phyloP scores from a whole-genome alignment of 2,329 filamentous ascomycete species.

The Botrytis sinoallii region DNA sequence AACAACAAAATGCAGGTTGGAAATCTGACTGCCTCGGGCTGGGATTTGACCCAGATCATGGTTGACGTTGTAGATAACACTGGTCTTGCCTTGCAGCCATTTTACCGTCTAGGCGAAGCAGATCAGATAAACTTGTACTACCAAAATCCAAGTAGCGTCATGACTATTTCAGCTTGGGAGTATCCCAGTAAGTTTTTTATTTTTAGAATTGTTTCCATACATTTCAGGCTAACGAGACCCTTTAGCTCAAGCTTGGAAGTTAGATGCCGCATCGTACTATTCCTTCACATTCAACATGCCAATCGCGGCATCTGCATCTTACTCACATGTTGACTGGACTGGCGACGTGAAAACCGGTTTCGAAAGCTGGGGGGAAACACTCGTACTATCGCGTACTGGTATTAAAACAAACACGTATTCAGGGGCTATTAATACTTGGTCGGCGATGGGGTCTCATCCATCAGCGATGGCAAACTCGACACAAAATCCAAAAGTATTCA shows the following conservation, averaged over 20 bases:
- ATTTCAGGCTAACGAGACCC: not conserved
- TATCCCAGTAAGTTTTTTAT: not conserved
- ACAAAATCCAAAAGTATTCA: slow-evolving; percentile 11
- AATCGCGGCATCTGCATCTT: slow-evolving; percentile 12
- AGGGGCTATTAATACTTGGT: not conserved
- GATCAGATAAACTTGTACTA: slow-evolving; percentile 26
- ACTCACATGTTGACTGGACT: not conserved
- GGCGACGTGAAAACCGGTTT: not conserved
- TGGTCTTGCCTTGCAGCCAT: slow-evolving; percentile 24
- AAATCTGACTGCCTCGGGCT: slow-evolving; percentile 22
- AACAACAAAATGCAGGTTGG: slow-evolving; percentile 22
- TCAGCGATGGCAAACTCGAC: slow-evolving; percentile 23
- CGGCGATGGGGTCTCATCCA: slow-evolving; percentile 15
- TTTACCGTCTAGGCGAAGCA: not conserved
- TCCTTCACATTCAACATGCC: not conserved
- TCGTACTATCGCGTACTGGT: not conserved
- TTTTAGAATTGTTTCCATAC: not conserved
- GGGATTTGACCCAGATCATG: slow-evolving; percentile 21
- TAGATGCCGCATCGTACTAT: slow-evolving; percentile 1
- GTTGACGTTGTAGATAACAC: slow-evolving; percentile 19
- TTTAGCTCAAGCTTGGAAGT: not conserved
- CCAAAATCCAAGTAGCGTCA: slow-evolving; percentile 14
- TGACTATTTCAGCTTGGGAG: slow-evolving; percentile 17
- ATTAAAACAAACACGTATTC: slow-evolving; percentile 7
- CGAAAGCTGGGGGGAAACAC: slow-evolving; percentile 1